phyloP scores from a whole-genome alignment of 768 basidiomycete species.

The Xerocomus potaroensis region DNA sequence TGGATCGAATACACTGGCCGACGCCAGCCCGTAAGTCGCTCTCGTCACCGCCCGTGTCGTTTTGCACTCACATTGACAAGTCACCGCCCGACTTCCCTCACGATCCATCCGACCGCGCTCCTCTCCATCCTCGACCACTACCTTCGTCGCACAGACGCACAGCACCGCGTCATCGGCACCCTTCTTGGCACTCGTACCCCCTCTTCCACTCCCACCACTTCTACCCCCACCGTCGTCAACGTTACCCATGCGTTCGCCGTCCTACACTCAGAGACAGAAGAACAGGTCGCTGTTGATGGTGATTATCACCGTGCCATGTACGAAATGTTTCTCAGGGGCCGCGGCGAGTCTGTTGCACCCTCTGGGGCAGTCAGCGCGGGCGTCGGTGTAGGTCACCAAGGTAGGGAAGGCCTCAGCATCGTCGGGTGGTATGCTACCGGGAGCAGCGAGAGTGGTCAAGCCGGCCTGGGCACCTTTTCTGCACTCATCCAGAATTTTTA shows the following conservation, averaged over 20 bases:
- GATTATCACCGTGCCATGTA: constrained; percentile 94
- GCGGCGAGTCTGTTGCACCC: constrained; percentile 49
- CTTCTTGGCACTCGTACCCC: constrained; percentile 75
- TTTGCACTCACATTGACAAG: constrained; percentile 33
- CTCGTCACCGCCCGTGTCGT: neutral
- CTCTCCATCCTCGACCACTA: constrained; percentile 97
- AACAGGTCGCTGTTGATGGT: constrained; percentile 95
- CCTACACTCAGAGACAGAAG: constrained; percentile 85
- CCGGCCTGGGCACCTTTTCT: constrained; percentile 80
- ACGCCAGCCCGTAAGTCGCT: constrained; percentile 33
- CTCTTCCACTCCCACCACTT: constrained; percentile 30
- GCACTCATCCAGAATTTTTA: constrained; percentile 98
- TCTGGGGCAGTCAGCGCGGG: constrained; percentile 13
- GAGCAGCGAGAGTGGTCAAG: constrained; percentile 44
- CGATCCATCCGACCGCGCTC: constrained; percentile 87
- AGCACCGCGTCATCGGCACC: constrained; percentile 92
- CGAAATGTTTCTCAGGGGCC: constrained; percentile 61
- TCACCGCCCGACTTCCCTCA: constrained; percentile 67
- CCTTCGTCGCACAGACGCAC: constrained; percentile 75
- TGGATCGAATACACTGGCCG: constrained; percentile 24
- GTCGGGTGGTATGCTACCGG: constrained; percentile 92
- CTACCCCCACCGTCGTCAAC: constrained; percentile 42
- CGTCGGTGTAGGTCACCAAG: constrained; percentile 19
- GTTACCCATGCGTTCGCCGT: constrained; percentile 88
- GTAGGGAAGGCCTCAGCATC: constrained; percentile 72